A percentile compares a stretch with the other conserved stretches of the same genome.
Evolutionary conservation across 108 stramenopile species (phyloP).

Genomic region (Nitzschia palea): DNA sequence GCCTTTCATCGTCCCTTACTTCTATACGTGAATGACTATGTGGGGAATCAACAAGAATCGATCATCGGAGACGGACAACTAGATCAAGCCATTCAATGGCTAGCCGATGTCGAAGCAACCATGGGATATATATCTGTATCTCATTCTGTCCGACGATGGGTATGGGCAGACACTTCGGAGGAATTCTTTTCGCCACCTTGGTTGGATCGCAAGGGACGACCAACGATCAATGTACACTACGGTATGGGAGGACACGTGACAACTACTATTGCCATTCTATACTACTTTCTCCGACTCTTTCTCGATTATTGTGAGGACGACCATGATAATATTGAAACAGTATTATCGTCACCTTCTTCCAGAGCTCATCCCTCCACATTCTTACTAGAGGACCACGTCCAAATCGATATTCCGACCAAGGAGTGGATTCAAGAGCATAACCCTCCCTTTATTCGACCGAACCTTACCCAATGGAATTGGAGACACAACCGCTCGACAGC

Average conservation of each 20-base stretch:
- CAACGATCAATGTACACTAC: conserved; percentile 26
- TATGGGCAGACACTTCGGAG: conserved; percentile 54
- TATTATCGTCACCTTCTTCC: neutral
- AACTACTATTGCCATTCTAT: conserved; percentile 21
- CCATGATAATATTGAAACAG: neutral
- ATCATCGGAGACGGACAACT: conserved; percentile 46
- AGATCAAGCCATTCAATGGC: conserved; percentile 35
- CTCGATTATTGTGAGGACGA: conserved; percentile 26
- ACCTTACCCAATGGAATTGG: conserved; percentile 2
- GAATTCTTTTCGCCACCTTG: conserved; percentile 49
- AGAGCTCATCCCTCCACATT: neutral
- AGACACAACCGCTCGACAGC: no score
- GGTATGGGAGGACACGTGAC: conserved; percentile 37
- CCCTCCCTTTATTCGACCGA: neutral
- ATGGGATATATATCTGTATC: conserved; percentile 51
- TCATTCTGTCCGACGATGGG: conserved; percentile 41
- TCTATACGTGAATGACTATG: conserved; percentile 66
- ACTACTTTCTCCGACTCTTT: conserved; percentile 14
- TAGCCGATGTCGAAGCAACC: conserved; percentile 46
- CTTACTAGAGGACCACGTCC: neutral
- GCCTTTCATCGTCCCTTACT: conserved; percentile 36
- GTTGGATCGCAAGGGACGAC: conserved; percentile 30
- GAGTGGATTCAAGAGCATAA: conserved; percentile 8
- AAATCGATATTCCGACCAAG: conserved; percentile 17
- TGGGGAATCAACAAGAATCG: conserved; percentile 64